Percentiles rank a stretch among this genome's conserved stretches.
These are phyloP conservation scores for Neovahlkampfia damariscottae DNA, from an alignment of 78 protist species.

Conservation along the genomic window DNA sequence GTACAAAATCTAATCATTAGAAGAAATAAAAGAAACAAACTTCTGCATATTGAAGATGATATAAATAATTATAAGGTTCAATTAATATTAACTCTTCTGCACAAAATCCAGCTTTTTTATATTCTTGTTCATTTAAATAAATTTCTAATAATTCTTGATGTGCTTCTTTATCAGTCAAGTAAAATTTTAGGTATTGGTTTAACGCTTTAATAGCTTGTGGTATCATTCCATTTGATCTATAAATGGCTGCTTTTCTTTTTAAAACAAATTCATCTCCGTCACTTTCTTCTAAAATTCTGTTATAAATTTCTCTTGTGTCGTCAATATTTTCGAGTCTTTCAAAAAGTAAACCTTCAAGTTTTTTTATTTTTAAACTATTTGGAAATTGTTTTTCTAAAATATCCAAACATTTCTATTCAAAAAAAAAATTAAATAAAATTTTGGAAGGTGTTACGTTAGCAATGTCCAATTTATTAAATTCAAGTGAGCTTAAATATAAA, in stretches of 20 bases:
- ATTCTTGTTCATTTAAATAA: neutral
- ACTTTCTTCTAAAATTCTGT: too few species aligned
- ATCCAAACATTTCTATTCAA: too few species aligned
- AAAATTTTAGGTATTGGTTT: neutral
- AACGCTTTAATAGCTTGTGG: neutral
- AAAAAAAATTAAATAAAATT: too few species aligned
- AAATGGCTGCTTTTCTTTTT: neutral
- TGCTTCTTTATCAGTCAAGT: slow-evolving; percentile 5
- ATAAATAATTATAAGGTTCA: neutral
- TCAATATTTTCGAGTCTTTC: too few species aligned
- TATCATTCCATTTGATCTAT: neutral
- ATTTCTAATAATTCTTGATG: neutral
- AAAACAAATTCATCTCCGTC: too few species aligned
- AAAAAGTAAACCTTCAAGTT: too few species aligned
- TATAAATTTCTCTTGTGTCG: too few species aligned
- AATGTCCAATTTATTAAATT: too few species aligned
- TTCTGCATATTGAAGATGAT: slow-evolving; percentile 5
- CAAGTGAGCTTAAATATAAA: too few species aligned
- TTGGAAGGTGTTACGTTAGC: too few species aligned
- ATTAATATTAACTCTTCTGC: neutral
- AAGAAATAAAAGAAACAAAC: neutral
- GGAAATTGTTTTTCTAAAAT: too few species aligned
- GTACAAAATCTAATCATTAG: neutral
- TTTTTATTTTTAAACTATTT: too few species aligned
- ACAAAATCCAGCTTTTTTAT: neutral